Percentiles rank a stretch among this genome's conserved stretches.
Conservation (phyloP, 805 yeast species). For the Torulaspora delbrueckii region DNA sequence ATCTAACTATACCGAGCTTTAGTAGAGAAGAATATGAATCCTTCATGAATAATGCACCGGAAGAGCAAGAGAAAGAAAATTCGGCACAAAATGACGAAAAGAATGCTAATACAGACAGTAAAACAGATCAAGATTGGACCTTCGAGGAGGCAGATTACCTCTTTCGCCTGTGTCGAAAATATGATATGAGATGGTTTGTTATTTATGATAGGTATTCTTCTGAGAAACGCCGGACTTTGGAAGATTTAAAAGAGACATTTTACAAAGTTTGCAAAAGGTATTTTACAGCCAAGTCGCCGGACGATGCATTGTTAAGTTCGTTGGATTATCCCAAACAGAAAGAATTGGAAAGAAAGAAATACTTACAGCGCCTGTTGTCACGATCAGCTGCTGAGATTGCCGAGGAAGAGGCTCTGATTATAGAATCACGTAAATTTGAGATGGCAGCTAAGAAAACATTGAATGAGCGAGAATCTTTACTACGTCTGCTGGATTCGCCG, state of each 20-base stretch:
- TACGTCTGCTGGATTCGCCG: slow-evolving; percentile 82
- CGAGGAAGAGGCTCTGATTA: slow-evolving; percentile 90
- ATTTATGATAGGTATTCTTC: slow-evolving; percentile 53
- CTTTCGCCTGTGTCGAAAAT: slow-evolving; percentile 62
- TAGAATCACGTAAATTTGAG: slow-evolving; percentile 90
- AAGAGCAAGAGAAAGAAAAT: slow-evolving; percentile 20
- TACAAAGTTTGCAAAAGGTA: slow-evolving; percentile 61
- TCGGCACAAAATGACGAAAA: slow-evolving; percentile 14
- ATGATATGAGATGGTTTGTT: slow-evolving; percentile 54
- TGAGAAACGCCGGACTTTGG: slow-evolving; percentile 46
- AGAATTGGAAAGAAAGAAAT: slow-evolving; percentile 76
- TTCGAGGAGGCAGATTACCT: slow-evolving; percentile 73
- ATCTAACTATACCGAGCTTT: slow-evolving; percentile 64
- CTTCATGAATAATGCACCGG: slow-evolving; percentile 43
- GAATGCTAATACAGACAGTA: slow-evolving; percentile 1
- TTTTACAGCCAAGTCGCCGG: slow-evolving; percentile 41
- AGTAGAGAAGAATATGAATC: slow-evolving; percentile 54
- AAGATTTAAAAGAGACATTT: slow-evolving; percentile 79
- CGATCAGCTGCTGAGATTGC: slow-evolving; percentile 96
- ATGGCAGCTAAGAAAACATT: slow-evolving; percentile 86
- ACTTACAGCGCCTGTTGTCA: slow-evolving; percentile 66
- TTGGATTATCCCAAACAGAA: slow-evolving; percentile 64
- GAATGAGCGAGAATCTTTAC: slow-evolving; percentile 70
- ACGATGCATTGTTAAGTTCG: slow-evolving; percentile 53
- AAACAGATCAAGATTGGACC: slow-evolving; percentile 45